These are phyloP conservation scores for Gloeostereum incarnatum DNA, from an alignment of 768 basidiomycete species.

Conservation along the genomic window DNA sequence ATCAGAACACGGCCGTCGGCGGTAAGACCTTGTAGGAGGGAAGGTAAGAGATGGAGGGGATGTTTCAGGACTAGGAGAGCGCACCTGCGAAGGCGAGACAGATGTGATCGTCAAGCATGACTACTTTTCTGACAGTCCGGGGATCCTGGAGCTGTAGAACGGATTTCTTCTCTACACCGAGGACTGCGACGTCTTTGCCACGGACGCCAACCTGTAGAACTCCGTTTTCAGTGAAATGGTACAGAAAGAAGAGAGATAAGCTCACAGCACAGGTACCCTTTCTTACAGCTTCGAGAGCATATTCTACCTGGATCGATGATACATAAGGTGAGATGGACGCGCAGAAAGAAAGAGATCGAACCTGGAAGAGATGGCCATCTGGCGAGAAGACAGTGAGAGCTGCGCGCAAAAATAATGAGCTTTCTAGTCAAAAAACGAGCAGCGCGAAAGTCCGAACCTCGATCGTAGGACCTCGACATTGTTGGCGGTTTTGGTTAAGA, in stretches of 20 bases:
- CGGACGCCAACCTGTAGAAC: slow-evolving; percentile 79
- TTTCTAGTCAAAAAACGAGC: background rate
- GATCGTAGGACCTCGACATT: slow-evolving; percentile 96
- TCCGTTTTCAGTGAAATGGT: background rate
- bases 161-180: slow-evolving; percentile 99
- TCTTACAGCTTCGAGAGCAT: slow-evolving; percentile 94
- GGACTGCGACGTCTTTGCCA: slow-evolving; percentile 88
- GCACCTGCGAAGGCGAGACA: slow-evolving; percentile 96
- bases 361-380: slow-evolving; percentile 98
- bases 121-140: slow-evolving; percentile 94
- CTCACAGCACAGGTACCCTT: slow-evolving; percentile 95
- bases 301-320: slow-evolving; percentile 71
- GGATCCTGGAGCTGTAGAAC: slow-evolving; percentile 97
- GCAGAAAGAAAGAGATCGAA: slow-evolving; percentile 27
- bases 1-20: slow-evolving; percentile 97
- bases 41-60: background rate
- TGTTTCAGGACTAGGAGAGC: slow-evolving; percentile 12
- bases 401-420: slow-evolving; percentile 18
- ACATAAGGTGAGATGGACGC: background rate
- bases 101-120: slow-evolving; percentile 96
- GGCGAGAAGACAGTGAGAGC: slow-evolving; percentile 98
- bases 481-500: slow-evolving; percentile 14
- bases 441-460: slow-evolving; percentile 59
- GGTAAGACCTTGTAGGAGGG: slow-evolving; percentile 61
- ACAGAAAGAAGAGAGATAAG: slow-evolving; percentile 7